Percentiles rank a stretch among this genome's conserved stretches.
Evolutionary conservation across 768 basidiomycete species (phyloP).

Genomic region (Pisolithus tinctorius): DNA sequence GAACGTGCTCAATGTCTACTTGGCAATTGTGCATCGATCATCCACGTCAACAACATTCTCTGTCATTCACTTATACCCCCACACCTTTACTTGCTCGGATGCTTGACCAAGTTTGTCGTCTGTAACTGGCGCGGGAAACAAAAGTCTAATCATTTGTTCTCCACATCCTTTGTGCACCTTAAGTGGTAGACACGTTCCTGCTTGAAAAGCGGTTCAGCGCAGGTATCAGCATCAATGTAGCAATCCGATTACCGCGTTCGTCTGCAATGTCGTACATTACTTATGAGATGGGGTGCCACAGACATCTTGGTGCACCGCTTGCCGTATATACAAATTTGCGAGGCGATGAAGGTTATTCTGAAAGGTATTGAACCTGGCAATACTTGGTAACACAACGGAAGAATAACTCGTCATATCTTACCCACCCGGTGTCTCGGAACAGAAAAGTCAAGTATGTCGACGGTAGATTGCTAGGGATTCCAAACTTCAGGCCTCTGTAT

Average conservation of each 20-base stretch:
- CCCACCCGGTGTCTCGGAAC: constrained; percentile 44
- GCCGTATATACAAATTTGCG: constrained; percentile 47
- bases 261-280: constrained; percentile 27
- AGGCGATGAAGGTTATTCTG: constrained; percentile 46
- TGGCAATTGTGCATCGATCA: too few species aligned
- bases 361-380: constrained; percentile 49
- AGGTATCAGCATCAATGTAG: constrained; percentile 20
- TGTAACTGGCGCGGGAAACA: constrained; percentile 43
- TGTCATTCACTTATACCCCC: too few species aligned
- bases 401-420: not conserved
- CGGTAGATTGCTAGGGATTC: constrained; percentile 43
- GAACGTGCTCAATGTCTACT: too few species aligned
- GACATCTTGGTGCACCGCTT: constrained; percentile 53
- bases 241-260: constrained; percentile 47
- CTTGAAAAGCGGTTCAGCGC: not conserved
- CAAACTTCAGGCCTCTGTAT: constrained; percentile 44
- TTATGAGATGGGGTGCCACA: constrained; percentile 5
- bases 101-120: too few species aligned
- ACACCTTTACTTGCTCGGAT: too few species aligned
- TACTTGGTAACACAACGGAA: not conserved
- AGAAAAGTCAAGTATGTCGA: constrained; percentile 52
- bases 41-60: too few species aligned
- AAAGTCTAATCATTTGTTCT: constrained; percentile 54
- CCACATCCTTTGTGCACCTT: constrained; percentile 51
- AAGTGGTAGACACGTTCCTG: constrained; percentile 53